phyloP scores from a whole-genome alignment of 2,329 filamentous ascomycete genomes.

The Colletotrichum sp. region DNA sequence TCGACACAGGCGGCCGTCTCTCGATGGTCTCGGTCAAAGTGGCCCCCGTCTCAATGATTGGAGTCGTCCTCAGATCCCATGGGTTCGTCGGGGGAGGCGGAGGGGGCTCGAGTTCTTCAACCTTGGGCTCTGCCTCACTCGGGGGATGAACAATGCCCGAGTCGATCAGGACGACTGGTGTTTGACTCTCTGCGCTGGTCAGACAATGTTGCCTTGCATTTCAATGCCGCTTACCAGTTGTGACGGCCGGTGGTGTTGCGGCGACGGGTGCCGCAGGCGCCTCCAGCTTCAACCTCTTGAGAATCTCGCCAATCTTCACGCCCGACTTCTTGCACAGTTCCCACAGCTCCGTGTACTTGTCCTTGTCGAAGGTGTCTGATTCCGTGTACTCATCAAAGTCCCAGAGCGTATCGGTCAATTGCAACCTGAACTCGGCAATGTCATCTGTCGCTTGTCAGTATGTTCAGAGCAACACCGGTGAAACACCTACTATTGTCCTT shows the following conservation, averaged over 20 bases:
- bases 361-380: conserved; percentile 53
- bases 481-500: conserved; percentile 54
- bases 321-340: conserved; percentile 53
- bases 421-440: conserved; percentile 51
- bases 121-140: not conserved
- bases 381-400: conserved; percentile 63
- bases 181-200: not conserved
- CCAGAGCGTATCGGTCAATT: conserved; percentile 57
- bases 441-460: conserved; percentile 41
- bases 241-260: not conserved
- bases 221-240: not conserved
- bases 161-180: not conserved
- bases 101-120: conserved; percentile 17
- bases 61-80: conserved; percentile 11
- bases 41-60: not conserved
- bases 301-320: conserved; percentile 52
- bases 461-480: not conserved
- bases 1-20: conserved; percentile 11
- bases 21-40: not conserved
- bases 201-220: not conserved
- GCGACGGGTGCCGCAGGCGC: conserved; percentile 1
- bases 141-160: not conserved
- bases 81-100: conserved; percentile 16
- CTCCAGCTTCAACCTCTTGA: conserved; percentile 60
- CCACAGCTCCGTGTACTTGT: conserved; percentile 54